A percentile compares a stretch with the other conserved stretches of the same genome.
phyloP scores from a whole-genome alignment of 805 yeast species.

The Yarrowia alimentaria region DNA sequence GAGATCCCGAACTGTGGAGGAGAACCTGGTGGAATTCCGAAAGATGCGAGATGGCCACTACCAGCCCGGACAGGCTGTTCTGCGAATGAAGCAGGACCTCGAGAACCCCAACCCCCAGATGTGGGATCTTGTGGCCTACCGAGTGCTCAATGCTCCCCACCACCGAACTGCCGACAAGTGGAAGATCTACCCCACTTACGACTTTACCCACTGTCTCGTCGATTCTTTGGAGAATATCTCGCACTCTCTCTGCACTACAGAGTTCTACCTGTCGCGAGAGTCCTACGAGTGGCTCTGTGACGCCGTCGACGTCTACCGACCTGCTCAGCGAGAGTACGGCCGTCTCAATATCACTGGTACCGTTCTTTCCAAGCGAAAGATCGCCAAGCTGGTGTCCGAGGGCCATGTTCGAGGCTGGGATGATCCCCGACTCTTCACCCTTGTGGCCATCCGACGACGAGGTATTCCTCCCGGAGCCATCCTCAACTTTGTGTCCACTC shows the following conservation, averaged over 20 bases:
- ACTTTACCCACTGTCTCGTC: conserved; percentile 97
- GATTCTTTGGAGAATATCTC: conserved; percentile 96
- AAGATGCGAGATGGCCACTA: conserved; percentile 89
- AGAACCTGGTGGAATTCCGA: conserved; percentile 76
- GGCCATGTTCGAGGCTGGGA: conserved; percentile 92
- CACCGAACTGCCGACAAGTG: conserved; percentile 96
- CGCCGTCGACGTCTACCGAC: conserved; percentile 89
- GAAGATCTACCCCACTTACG: conserved; percentile 98
- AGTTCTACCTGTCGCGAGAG: conserved; percentile 86
- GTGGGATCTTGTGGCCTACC: conserved; percentile 99
- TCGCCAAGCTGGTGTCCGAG: conserved; percentile 84
- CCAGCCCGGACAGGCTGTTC: conserved; percentile 85
- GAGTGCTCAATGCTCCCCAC: conserved; percentile 88
- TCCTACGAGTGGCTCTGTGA: conserved; percentile 99
- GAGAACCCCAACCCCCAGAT: conserved; percentile 92
- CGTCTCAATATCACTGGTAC: conserved; percentile 94
- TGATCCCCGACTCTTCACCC: conserved; percentile 93
- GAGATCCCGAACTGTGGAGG: conserved; percentile 68
- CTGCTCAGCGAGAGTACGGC: conserved; percentile 98
- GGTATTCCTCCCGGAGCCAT: conserved; percentile 99
- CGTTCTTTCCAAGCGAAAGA: conserved; percentile 90
- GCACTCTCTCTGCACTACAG: conserved; percentile 95
- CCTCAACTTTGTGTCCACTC: conserved; percentile 83
- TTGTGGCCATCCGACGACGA: conserved; percentile 92
- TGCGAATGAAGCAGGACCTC: conserved; percentile 96